Evolutionary conservation across 345 rosid genomes (phyloP).

Genomic region (Arabis hirsuta): DNA sequence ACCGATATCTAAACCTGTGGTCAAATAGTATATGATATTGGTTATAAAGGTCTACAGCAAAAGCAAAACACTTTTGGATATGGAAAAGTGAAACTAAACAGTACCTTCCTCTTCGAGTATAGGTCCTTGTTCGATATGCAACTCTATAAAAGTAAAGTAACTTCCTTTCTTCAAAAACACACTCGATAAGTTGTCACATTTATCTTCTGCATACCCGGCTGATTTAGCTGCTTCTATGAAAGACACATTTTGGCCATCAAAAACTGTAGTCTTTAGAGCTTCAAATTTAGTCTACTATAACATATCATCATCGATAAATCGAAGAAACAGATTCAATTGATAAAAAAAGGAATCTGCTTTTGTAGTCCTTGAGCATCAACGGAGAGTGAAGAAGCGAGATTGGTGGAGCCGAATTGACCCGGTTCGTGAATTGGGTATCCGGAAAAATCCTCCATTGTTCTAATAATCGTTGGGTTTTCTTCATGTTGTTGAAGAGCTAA

Average conservation of each 20-base stretch:
- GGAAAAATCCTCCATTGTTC: too few relatives aligned
- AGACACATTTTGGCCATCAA: slow-evolving; percentile 73
- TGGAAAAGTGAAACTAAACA: slow-evolving; percentile 13
- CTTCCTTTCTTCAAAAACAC: slow-evolving; percentile 68
- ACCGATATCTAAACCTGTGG: slow-evolving; percentile 73
- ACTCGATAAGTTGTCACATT: slow-evolving; percentile 55
- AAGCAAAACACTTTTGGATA: background rate
- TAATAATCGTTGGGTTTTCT: too few relatives aligned
- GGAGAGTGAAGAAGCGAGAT: too few relatives aligned
- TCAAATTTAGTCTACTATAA: background rate
- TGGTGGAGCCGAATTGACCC: too few relatives aligned
- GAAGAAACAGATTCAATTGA: too few relatives aligned
- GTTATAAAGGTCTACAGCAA: too few relatives aligned
- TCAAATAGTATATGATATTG: background rate
- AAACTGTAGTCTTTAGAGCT: slow-evolving; percentile 58
- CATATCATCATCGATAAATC: too few relatives aligned
- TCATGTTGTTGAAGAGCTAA: too few relatives aligned
- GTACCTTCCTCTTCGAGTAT: slow-evolving; percentile 85
- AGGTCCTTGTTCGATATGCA: slow-evolving; percentile 98
- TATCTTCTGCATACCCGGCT: slow-evolving; percentile 73
- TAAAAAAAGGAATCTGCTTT: too few relatives aligned
- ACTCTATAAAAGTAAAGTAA: slow-evolving; percentile 84
- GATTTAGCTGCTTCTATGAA: slow-evolving; percentile 81
- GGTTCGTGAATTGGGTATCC: too few relatives aligned
- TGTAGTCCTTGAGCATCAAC: too few relatives aligned